Base-by-base conservation (phyloP, 371 early-diverging fungal species). In the Paraphysoderma sedebokerense region DNA sequence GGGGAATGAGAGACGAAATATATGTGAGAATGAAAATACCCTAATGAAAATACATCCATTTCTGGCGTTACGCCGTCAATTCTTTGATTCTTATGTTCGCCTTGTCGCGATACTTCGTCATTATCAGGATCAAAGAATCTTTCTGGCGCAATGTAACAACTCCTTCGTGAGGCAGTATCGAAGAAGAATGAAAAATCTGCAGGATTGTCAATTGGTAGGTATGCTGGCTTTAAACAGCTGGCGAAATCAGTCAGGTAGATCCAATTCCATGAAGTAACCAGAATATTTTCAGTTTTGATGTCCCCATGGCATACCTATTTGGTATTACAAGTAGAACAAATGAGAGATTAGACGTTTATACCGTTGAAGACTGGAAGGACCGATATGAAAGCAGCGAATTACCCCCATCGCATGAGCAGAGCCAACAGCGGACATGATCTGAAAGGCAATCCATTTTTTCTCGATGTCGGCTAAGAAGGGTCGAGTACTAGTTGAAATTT, bases 71-170 rank as follows among this genome's bases (percentile, higher is more conserved):
- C 53, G 47, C 69, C 64, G 53, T 1, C 51, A 54, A 15, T 3
- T 19, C n/a, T 7, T 17, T 17, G 40, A 17, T 17, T 13, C 12
- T n/a, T n/a, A n/a, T 34, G n/a, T n/a, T 34, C 13, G 34, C 34
- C 13, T 22, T 39, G n/a, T 27, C 15, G 42, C 1, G 23, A n/a
- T 8, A 17, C 7, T 1, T 7, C 17, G 26, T 29, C 29, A 1
- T n/a, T 13, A n/a, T n/a, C n/a, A n/a, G n/a, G n/a, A n/a, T n/a
- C n/a, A 13, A 3, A 39, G 54, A 95, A 91, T 49, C 96, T 66
- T 64, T 95, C 96, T 1, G 96, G 93, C 4, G 93, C 91, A n/a
- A 95, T 63, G 57, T 90, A 92, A 56, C 96, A 92, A 26, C 77
- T 76, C 46, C 91, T 72, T 36, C 92, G 67, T 2, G 75, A 67